A percentile compares a stretch with the other conserved stretches of the same genome.
Evolutionary conservation across 352 stramenopile genomes (phyloP).

Genomic region (Globisporangium camurandrum): DNA sequence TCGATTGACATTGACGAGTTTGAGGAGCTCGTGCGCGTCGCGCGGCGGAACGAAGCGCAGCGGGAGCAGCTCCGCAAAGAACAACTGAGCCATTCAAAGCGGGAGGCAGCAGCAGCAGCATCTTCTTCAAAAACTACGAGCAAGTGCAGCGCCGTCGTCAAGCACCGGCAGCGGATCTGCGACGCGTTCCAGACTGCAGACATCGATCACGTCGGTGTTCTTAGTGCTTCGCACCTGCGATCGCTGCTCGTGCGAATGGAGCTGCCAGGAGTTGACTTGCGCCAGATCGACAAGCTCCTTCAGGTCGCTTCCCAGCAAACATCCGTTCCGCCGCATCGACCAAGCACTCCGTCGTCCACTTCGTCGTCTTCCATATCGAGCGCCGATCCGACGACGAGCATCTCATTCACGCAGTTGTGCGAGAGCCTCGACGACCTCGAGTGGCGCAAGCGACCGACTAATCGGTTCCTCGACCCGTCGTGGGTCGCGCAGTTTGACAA

Average conservation of each 20-base stretch:
- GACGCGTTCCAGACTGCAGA: constrained; percentile 50
- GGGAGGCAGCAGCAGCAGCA: constrained; percentile 6
- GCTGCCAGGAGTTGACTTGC: constrained; percentile 44
- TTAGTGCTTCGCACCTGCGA: constrained; percentile 39
- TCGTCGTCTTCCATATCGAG: not conserved
- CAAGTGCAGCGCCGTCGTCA: constrained; percentile 35
- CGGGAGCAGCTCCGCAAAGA: constrained; percentile 70
- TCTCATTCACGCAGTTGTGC: constrained; percentile 44
- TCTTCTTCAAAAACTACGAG: constrained; percentile 37
- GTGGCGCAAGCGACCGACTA: constrained; percentile 58
- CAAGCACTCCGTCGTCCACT: constrained; percentile 13
- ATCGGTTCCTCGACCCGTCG: constrained; percentile 70
- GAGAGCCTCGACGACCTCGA: constrained; percentile 53
- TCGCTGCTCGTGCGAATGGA: constrained; percentile 34
- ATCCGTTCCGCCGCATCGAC: too few species aligned
- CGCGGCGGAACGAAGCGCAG: constrained; percentile 58
- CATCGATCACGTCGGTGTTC: constrained; percentile 22
- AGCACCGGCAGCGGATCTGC: constrained; percentile 52
- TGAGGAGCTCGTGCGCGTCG: constrained; percentile 69
- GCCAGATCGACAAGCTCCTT: constrained; percentile 37
- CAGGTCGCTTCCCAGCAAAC: constrained; percentile 22
- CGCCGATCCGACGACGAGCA: constrained; percentile 7
- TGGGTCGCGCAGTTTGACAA: constrained; percentile 79
- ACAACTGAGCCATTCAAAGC: constrained; percentile 35
- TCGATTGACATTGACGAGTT: constrained; percentile 85